These are phyloP conservation scores for Neltuma alba DNA, from an alignment of 306 rosid genomes.

Conservation along the genomic window DNA sequence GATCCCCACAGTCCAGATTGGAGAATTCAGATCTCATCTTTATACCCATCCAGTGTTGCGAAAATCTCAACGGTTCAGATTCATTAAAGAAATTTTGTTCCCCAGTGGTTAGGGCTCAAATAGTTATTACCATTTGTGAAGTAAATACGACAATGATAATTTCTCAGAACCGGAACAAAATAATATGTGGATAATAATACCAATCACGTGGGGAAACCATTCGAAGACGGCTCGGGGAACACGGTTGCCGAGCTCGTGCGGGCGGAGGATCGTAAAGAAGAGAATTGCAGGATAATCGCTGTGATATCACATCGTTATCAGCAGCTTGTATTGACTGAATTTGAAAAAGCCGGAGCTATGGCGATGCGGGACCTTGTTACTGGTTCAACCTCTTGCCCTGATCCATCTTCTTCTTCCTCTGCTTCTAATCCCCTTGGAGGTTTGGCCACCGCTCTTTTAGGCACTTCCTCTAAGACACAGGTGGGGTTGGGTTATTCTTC, in stretches of 20 bases:
- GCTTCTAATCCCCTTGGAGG: slow-evolving; percentile 82
- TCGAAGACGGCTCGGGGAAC: not conserved
- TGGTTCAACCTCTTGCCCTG: slow-evolving; percentile 87
- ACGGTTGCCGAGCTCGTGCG: too few species aligned
- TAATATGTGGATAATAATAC: not conserved
- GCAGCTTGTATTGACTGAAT: not conserved
- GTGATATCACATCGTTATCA: not conserved
- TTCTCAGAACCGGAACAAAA: not conserved
- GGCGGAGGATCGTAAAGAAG: not conserved
- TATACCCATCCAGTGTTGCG: too few species aligned
- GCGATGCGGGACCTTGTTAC: slow-evolving; percentile 93
- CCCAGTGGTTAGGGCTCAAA: too few species aligned
- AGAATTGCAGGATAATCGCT: not conserved
- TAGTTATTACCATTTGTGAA: not conserved
- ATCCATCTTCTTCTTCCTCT: slow-evolving; percentile 71
- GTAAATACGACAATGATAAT: not conserved
- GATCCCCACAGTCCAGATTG: too few species aligned
- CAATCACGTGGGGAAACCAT: not conserved
- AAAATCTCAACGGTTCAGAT: too few species aligned
- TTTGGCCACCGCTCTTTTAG: slow-evolving; percentile 80
- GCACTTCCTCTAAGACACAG: slow-evolving; percentile 86
- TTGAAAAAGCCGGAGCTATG: slow-evolving; percentile 41
- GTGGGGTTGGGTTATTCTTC: slow-evolving; percentile 22
- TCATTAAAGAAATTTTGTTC: too few species aligned
- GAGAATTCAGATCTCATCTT: too few species aligned